Evolutionary conservation across 2,329 filamentous ascomycete species (phyloP).

Genomic region (Xenosphaeropsis pyriputrescens): DNA sequence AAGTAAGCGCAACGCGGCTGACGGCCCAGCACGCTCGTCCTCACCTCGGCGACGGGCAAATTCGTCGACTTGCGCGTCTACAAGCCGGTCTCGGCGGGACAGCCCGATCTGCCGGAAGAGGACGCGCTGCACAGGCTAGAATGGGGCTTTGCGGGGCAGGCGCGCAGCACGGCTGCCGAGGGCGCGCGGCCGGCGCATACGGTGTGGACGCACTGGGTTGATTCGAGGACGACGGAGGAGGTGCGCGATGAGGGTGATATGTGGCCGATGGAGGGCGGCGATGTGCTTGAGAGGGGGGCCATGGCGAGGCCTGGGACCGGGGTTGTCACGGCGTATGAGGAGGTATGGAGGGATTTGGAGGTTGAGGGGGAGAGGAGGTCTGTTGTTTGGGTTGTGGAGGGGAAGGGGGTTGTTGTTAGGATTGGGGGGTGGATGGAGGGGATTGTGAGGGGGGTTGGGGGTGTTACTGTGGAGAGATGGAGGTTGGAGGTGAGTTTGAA

Average conservation of each 20-base stretch:
- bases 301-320: slow-evolving; percentile 10
- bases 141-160: slow-evolving; percentile 12
- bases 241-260: slow-evolving; percentile 15
- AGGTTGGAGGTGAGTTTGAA: slow-evolving; percentile 1
- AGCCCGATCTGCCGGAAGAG: slow-evolving; percentile 2
- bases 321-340: slow-evolving; percentile 11
- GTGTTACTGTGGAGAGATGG: slow-evolving; percentile 8
- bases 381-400: neutral
- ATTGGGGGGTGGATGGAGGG: slow-evolving; percentile 10
- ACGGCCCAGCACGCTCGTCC: slow-evolving; percentile 7
- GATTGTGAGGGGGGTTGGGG: slow-evolving; percentile 7
- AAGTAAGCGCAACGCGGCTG: no score
- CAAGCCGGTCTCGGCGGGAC: slow-evolving; percentile 2
- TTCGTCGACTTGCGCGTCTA: slow-evolving; percentile 10
- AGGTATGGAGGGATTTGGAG: slow-evolving; percentile 13
- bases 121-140: slow-evolving; percentile 5
- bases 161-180: slow-evolving; percentile 1
- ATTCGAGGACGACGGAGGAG: slow-evolving; percentile 4
- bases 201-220: slow-evolving; percentile 7
- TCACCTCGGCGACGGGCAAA: slow-evolving; percentile 8
- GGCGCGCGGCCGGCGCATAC: slow-evolving; percentile 4
- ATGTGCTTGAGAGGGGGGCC: slow-evolving; percentile 11
- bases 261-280: slow-evolving; percentile 8
- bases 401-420: slow-evolving; percentile 8
- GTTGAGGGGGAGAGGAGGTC: slow-evolving; percentile 3